Percentiles rank a stretch among this genome's conserved stretches.
Conservation (phyloP, 2,329 filamentous ascomycete species). For the Knoxdaviesia proteae region DNA sequence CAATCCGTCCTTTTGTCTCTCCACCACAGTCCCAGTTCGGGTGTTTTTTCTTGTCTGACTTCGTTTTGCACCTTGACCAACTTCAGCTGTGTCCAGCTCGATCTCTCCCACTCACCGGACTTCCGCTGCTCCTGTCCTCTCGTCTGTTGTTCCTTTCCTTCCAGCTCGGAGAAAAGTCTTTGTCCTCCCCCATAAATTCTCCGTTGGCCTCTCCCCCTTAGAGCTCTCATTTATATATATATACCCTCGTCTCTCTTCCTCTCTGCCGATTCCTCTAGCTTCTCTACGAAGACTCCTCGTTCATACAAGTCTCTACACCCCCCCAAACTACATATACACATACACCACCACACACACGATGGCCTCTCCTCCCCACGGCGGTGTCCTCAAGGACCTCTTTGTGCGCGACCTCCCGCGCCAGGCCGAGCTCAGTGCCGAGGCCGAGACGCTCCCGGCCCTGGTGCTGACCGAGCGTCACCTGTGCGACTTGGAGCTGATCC, state of each 20-base stretch:
- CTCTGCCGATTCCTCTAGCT: background rate
- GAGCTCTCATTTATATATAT: no score
- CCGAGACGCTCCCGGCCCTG: conserved; percentile 69
- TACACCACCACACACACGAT: conserved; percentile 18
- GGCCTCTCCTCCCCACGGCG: conserved; percentile 64
- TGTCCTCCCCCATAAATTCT: no score
- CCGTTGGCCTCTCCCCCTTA: no score
- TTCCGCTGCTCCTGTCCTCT: no score
- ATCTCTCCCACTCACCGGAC: no score
- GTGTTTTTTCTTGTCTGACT: background rate
- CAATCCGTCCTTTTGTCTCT: background rate
- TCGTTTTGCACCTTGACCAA: background rate
- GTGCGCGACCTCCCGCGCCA: conserved; percentile 77
- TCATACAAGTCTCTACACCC: background rate
- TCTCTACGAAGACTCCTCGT: background rate
- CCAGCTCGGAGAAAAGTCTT: no score
- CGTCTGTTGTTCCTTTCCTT: no score
- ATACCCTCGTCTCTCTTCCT: background rate
- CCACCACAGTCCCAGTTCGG: background rate
- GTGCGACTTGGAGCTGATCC: conserved; percentile 90
- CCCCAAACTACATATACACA: background rate
- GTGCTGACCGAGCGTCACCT: conserved; percentile 82
- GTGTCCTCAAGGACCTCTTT: conserved; percentile 92
- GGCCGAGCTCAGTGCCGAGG: conserved; percentile 59
- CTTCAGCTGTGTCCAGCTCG: no score